Evolutionary conservation across 768 basidiomycete species (phyloP).

Genomic region (Suillus decipiens): DNA sequence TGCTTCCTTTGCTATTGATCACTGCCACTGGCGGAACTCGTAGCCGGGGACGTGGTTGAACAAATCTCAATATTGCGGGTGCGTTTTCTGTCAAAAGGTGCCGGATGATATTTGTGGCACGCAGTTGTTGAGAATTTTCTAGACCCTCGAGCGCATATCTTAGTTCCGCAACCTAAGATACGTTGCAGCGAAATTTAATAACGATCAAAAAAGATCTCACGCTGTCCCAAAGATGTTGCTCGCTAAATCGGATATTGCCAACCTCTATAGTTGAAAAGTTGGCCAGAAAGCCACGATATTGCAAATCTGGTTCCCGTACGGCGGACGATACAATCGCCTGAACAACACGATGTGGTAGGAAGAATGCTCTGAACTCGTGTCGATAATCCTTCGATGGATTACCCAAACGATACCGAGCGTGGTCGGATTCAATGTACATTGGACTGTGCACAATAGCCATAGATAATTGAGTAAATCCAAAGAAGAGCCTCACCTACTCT

Average conservation of each 20-base stretch:
- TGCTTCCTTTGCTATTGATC: conserved; percentile 37
- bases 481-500: conserved; percentile 44
- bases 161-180: conserved; percentile 23
- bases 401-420: conserved; percentile 63
- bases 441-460: conserved; percentile 42
- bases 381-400: conserved; percentile 49
- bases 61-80: conserved; percentile 18
- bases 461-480: conserved; percentile 3
- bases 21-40: conserved; percentile 1
- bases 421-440: conserved; percentile 63
- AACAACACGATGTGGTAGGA: conserved; percentile 49
- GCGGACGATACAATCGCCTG: conserved; percentile 45
- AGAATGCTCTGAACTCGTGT: conserved; percentile 46
- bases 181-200: neutral
- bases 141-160: conserved; percentile 25
- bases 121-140: conserved; percentile 20
- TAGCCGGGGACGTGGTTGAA: conserved; percentile 4
- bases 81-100: conserved; percentile 18
- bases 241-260: conserved; percentile 19
- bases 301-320: conserved; percentile 25
- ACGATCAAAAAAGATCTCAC: conserved; percentile 18
- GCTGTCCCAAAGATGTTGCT: conserved; percentile 30
- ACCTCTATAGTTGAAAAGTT: conserved; percentile 28
- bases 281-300: conserved; percentile 37
- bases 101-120: conserved; percentile 22